These are phyloP conservation scores for Mucor racemosus DNA, from an alignment of 371 early-diverging fungal genomes.

Conservation along the genomic window DNA sequence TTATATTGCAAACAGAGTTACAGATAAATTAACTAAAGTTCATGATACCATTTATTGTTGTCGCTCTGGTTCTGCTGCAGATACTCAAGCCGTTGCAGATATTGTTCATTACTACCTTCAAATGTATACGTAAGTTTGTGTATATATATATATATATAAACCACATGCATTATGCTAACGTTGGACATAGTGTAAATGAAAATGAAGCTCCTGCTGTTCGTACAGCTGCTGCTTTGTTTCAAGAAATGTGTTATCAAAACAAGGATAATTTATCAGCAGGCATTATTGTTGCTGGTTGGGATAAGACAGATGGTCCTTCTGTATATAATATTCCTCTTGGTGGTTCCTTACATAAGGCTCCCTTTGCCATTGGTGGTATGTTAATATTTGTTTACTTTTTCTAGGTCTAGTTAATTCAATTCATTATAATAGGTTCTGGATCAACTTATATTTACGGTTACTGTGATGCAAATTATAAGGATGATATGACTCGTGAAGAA, in stretches of 20 bases:
- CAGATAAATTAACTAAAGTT: slow-evolving; percentile 98
- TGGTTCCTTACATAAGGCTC: slow-evolving; percentile 92
- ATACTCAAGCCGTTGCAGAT: slow-evolving; percentile 98
- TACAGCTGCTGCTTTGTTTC: slow-evolving; percentile 93
- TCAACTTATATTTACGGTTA: slow-evolving; percentile 98
- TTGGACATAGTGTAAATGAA: slow-evolving; percentile 72
- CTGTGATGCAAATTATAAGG: slow-evolving; percentile 90
- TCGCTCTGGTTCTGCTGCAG: slow-evolving; percentile 98
- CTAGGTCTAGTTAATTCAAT: background rate
- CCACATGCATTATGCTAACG: background rate
- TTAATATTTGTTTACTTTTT: background rate
- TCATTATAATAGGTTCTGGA: slow-evolving; percentile 78
- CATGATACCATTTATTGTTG: slow-evolving; percentile 98
- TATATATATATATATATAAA: too few species aligned
- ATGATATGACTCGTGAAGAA: slow-evolving; percentile 91
- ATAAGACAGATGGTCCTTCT: slow-evolving; percentile 88
- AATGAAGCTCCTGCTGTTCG: slow-evolving; percentile 87
- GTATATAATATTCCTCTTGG: slow-evolving; percentile 96
- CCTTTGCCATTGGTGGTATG: slow-evolving; percentile 94
- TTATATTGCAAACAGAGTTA: slow-evolving; percentile 97
- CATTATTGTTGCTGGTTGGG: slow-evolving; percentile 99
- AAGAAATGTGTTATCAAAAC: slow-evolving; percentile 95
- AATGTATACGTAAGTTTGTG: slow-evolving; percentile 76
- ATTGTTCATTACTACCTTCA: slow-evolving; percentile 94
- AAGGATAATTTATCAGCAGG: slow-evolving; percentile 93